Percentiles rank a stretch among this genome's conserved stretches.
Evolutionary conservation across 169 alveolate genomes (phyloP).

Genomic region (Eimeria sp.): DNA sequence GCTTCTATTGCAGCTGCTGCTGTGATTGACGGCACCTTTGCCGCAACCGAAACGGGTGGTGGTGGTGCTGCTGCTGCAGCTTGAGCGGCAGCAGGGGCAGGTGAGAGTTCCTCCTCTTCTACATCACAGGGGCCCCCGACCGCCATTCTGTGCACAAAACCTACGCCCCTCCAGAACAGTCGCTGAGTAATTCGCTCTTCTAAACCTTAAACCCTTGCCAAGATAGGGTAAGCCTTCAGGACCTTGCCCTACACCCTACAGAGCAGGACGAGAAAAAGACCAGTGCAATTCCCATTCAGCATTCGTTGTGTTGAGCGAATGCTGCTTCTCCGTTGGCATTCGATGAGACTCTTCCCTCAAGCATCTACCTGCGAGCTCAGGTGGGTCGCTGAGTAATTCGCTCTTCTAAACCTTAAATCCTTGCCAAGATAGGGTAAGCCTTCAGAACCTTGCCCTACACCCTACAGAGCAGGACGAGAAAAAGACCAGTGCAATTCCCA

Average conservation of each 20-base stretch:
- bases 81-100: constrained; percentile 49
- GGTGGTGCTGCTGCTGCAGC: constrained; percentile 1
- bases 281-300: background rate
- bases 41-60: constrained; percentile 29
- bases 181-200: background rate
- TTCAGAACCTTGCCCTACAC: background rate
- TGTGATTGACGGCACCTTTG: constrained; percentile 41
- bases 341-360: background rate
- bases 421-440: background rate
- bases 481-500: background rate
- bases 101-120: constrained; percentile 50
- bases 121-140: constrained; percentile 53
- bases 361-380: constrained; percentile 15
- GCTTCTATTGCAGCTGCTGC: constrained; percentile 17
- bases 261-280: background rate
- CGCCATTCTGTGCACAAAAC: background rate
- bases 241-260: background rate
- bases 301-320: background rate
- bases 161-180: background rate
- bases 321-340: constrained; percentile 7
- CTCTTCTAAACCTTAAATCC: background rate
- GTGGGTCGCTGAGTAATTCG: background rate
- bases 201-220: background rate
- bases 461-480: background rate
- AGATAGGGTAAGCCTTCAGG: background rate